phyloP scores from a whole-genome alignment of 2,329 filamentous ascomycete species.

The Arthrobotrys pseudoclavata region DNA sequence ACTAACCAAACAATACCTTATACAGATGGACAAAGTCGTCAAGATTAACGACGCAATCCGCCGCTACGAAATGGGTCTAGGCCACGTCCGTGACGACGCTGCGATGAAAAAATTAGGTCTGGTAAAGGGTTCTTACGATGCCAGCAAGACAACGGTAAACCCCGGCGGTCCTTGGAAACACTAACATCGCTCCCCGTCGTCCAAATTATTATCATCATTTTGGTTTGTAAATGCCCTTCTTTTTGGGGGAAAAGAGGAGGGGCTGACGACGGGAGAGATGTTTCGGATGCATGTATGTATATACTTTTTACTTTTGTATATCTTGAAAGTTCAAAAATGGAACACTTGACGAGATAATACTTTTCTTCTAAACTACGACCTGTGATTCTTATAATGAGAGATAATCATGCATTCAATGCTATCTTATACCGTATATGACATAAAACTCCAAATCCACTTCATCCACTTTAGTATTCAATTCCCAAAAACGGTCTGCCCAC shows the following conservation, averaged over 20 bases:
- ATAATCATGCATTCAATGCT: too few relatives aligned
- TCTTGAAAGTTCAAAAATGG: neutral
- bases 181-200: constrained; percentile 9
- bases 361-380: too few relatives aligned
- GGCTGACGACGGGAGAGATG: neutral
- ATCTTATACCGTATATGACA: too few relatives aligned
- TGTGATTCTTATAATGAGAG: too few relatives aligned
- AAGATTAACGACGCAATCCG: constrained; percentile 51
- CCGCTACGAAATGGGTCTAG: constrained; percentile 50
- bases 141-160: constrained; percentile 34
- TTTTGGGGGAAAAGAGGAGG: neutral
- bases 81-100: constrained; percentile 35
- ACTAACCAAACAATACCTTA: neutral
- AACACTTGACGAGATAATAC: neutral
- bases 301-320: neutral
- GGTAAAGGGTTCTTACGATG: constrained; percentile 50
- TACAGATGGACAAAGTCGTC: constrained; percentile 47
- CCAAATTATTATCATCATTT: neutral
- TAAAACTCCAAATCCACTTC: too few relatives aligned
- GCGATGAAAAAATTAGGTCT: constrained; percentile 42
- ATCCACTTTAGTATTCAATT: too few relatives aligned
- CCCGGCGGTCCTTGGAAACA: constrained; percentile 43
- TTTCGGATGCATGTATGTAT: neutral
- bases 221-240: neutral
- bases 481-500: constrained; percentile 21